These are phyloP conservation scores for Salvia miltiorrhiza DNA, from an alignment of 257 asterid species.

Conservation along the genomic window DNA sequence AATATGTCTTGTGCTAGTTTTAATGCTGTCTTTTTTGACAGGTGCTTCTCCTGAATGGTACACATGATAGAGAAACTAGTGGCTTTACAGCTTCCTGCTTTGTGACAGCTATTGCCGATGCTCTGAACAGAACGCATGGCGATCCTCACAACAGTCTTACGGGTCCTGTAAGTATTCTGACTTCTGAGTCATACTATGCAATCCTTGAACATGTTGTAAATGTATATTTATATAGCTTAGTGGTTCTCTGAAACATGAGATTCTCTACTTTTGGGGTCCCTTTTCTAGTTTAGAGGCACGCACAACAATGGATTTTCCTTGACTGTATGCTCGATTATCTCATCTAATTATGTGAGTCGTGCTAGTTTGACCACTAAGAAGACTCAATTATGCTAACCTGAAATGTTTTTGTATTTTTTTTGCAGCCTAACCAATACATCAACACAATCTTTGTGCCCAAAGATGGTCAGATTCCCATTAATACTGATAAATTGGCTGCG, in stretches of 20 bases:
- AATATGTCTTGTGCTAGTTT: neutral
- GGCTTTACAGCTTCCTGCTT: constrained; percentile 84
- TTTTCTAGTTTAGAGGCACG: too few species aligned
- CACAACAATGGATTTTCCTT: neutral
- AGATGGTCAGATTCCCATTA: constrained; percentile 67
- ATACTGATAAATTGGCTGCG: constrained; percentile 45
- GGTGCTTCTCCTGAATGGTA: constrained; percentile 90
- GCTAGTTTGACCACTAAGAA: neutral
- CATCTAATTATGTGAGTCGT: neutral
- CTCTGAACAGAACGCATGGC: constrained; percentile 85
- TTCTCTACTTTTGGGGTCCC: too few species aligned
- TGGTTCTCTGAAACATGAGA: neutral
- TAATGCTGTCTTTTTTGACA: constrained; percentile 26
- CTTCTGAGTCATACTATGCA: too few species aligned
- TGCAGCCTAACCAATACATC: constrained; percentile 74
- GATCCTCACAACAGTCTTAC: constrained; percentile 59
- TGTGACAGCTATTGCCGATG: constrained; percentile 89
- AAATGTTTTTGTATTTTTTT: constrained; percentile 17
- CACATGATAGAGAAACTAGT: constrained; percentile 85
- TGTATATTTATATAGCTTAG: too few species aligned
- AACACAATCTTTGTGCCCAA: constrained; percentile 78
- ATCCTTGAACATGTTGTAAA: too few species aligned
- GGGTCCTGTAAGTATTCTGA: constrained; percentile 54
- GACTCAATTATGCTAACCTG: neutral
- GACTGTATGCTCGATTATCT: neutral